Evolutionary conservation across 1,284 basidiomycete species (phyloP), one percentile per base, ranked within the genome.

Genomic region (Austroboletus niveus): DNA sequence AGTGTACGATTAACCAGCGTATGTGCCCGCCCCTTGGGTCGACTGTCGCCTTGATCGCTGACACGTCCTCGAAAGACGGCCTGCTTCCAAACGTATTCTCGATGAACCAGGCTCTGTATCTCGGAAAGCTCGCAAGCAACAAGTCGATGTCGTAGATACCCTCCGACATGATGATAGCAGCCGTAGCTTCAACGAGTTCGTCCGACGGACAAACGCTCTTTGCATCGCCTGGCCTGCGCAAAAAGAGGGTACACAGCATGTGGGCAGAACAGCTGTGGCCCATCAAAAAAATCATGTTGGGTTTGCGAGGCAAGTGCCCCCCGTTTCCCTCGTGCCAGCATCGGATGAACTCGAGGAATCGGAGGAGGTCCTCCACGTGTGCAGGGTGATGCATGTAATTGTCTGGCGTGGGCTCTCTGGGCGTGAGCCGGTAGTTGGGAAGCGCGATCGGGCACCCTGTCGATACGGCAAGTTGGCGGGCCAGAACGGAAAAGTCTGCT

Each of bases 221-320:
- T 8, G 36, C 38, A 5, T 50, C 44, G 27, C 62, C 55, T 1
- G 62, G 51, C 10, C 84, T 79, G 60, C 80, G 74, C 53, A 91
- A 74, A 63, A 89, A 77, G 32, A 91, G 79, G 47, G 82, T 80
- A 34, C 79, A 67, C n/a, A 91, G 70, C 74, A 92, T 91, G 66
- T 92, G 89, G 4, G 89, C 86, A 55, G 82, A 75, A 68, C 87
- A 90, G 68, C 86, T 89, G 68, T 92, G 89, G 15, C 87, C 88
- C 39, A 90, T 72, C 42, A 89, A 72, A 66, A 80, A 79, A 47
- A 91, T 61, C 30, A 30, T 62, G 41, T n/a, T 58, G 57, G 32
- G 62, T 51, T 24, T 71, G 63, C 43, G 47, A 29, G 46, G 55
- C 56, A 42, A 61, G 56, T 22, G 46, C 27, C 43, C 56, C 46